Evolutionary conservation across 225 moss, liverwort and hornwort species (phyloP).

Genomic region (Marchantia paleacea): DNA sequence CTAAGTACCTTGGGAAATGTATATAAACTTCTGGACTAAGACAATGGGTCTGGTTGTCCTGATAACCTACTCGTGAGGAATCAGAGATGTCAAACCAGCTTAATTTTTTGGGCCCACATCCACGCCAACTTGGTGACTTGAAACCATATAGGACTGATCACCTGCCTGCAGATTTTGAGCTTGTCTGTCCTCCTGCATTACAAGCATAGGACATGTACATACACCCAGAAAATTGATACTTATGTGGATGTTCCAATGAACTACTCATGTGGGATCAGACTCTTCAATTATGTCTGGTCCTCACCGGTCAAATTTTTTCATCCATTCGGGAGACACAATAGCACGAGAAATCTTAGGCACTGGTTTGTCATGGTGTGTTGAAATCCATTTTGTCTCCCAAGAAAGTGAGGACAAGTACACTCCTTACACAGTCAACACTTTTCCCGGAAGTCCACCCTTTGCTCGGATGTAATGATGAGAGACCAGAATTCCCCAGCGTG

Average conservation of each 20-base stretch:
- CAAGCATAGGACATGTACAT: background rate
- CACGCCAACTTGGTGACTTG: background rate
- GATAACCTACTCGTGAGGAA: background rate
- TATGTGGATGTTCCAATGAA: background rate
- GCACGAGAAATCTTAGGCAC: background rate
- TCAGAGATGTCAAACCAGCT: background rate
- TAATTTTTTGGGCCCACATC: background rate
- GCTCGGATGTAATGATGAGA: too few relatives aligned
- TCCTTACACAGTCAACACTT: background rate
- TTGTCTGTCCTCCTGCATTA: background rate
- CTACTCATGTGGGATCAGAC: background rate
- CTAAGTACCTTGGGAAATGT: background rate
- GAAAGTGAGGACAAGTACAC: background rate
- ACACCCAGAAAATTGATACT: background rate
- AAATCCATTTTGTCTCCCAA: background rate
- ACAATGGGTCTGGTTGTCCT: background rate
- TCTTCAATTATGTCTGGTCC: background rate
- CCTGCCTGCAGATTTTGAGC: background rate
- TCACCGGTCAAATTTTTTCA: background rate
- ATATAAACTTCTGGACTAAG: background rate
- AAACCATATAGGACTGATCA: background rate
- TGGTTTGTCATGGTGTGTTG: background rate
- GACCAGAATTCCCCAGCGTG: too few relatives aligned
- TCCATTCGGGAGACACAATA: background rate
- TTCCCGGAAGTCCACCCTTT: background rate